Percentiles rank a stretch among this genome's conserved stretches.
Conservation (phyloP, 2,329 filamentous ascomycete genomes). For the Lasiodiplodia theobromae region DNA sequence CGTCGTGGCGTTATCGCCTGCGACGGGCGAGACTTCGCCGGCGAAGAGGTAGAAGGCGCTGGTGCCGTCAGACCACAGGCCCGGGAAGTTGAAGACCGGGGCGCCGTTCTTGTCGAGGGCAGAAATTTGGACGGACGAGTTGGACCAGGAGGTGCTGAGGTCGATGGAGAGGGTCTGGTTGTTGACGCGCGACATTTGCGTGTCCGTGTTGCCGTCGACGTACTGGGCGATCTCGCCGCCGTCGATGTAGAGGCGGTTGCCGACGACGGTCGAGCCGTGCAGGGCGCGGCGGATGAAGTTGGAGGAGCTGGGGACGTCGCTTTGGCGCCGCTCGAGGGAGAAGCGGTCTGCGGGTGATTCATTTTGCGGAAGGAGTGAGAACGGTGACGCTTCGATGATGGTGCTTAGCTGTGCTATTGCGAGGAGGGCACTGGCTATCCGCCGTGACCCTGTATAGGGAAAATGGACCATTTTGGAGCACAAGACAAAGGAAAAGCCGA, state of each 20-base stretch:
- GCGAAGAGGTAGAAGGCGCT: constrained; percentile 7
- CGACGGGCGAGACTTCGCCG: neutral
- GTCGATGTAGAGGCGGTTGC: constrained; percentile 16
- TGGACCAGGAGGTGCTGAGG: constrained; percentile 21
- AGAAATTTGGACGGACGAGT: neutral
- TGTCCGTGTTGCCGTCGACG: neutral
- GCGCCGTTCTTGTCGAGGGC: constrained; percentile 3
- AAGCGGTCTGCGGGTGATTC: too few relatives aligned
- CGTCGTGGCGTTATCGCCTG: neutral
- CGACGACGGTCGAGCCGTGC: neutral
- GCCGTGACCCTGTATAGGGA: too few relatives aligned
- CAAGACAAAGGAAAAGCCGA: too few relatives aligned
- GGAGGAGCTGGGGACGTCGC: neutral
- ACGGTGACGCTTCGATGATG: too few relatives aligned
- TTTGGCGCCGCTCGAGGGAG: too few relatives aligned
- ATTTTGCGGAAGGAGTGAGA: too few relatives aligned
- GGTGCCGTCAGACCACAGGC: constrained; percentile 13
- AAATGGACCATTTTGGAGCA: too few relatives aligned
- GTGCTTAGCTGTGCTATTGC: too few relatives aligned
- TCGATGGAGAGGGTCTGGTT: constrained; percentile 17
- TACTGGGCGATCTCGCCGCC: constrained; percentile 3
- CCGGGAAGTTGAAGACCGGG: neutral
- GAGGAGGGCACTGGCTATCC: too few relatives aligned
- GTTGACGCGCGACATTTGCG: neutral
- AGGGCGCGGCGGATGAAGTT: constrained; percentile 6